Percentiles rank a stretch among this genome's conserved stretches.
Evolutionary conservation across 352 stramenopile species (phyloP).

Genomic region (Phytophthora multivora): DNA sequence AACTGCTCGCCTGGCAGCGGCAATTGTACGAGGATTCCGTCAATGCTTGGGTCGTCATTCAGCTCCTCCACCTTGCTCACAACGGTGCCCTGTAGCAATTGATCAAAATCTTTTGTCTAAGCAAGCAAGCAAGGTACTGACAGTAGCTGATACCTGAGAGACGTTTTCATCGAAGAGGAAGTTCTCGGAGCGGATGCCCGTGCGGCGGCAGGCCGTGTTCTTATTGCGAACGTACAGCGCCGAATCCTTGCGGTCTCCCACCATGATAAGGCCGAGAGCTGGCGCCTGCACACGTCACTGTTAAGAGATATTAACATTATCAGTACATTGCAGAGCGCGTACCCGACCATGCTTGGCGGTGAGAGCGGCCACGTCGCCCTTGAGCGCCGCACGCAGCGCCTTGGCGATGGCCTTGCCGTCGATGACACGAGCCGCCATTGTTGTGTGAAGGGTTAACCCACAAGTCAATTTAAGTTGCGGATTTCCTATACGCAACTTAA

Average conservation of each 20-base stretch:
- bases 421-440: slow-evolving; percentile 57
- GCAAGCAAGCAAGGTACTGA: too few relatives aligned
- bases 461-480: too few relatives aligned
- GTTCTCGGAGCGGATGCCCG: slow-evolving; percentile 93
- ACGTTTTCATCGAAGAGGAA: slow-evolving; percentile 74
- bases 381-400: slow-evolving; percentile 64
- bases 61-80: slow-evolving; percentile 74
- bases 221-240: slow-evolving; percentile 99
- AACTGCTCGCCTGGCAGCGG: slow-evolving; percentile 93
- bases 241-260: slow-evolving; percentile 96
- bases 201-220: slow-evolving; percentile 94
- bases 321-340: slow-evolving; percentile 5
- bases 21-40: slow-evolving; percentile 90
- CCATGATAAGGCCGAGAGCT: slow-evolving; percentile 98
- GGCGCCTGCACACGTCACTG: slow-evolving; percentile 57
- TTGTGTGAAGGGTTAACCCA: background rate
- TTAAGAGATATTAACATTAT: slow-evolving; percentile 1
- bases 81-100: slow-evolving; percentile 48
- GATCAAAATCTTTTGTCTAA: too few relatives aligned
- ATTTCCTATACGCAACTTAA: too few relatives aligned
- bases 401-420: slow-evolving; percentile 74
- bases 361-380: slow-evolving; percentile 63
- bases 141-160: slow-evolving; percentile 54
- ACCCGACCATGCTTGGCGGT: slow-evolving; percentile 52
- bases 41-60: slow-evolving; percentile 75